A percentile compares a stretch with the other conserved stretches of the same genome.
These are phyloP conservation scores for Rutstroemia sp. DNA, from an alignment of 2,329 filamentous ascomycete species.

Conservation along the genomic window DNA sequence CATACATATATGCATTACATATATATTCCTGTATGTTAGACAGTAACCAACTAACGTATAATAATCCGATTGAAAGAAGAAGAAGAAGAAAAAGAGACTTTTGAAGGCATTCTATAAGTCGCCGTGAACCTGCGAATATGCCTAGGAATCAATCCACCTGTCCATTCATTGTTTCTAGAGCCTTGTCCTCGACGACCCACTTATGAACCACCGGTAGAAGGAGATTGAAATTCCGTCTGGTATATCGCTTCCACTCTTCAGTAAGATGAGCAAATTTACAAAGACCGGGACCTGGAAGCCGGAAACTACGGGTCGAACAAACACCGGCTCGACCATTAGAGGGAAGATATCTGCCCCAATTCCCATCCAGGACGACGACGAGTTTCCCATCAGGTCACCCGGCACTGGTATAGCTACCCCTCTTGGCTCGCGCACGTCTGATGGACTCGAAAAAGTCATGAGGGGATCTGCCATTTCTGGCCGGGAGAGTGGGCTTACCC, in stretches of 20 bases:
- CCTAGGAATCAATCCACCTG: slow-evolving; percentile 4
- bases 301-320: slow-evolving; percentile 20
- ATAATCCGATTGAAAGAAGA: background rate
- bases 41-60: background rate
- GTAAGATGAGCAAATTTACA: slow-evolving; percentile 25
- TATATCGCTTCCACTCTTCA: background rate
- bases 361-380: slow-evolving; percentile 48
- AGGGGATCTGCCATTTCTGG: slow-evolving; percentile 6
- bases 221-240: background rate
- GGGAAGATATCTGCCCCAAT: slow-evolving; percentile 54
- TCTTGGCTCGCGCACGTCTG: slow-evolving; percentile 20
- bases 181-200: slow-evolving; percentile 13
- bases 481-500: slow-evolving; percentile 11
- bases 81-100: background rate
- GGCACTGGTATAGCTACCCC: slow-evolving; percentile 32
- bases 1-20: background rate
- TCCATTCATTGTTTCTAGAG: background rate
- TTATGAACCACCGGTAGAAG: slow-evolving; percentile 2
- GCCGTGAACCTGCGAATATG: slow-evolving; percentile 11
- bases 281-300: slow-evolving; percentile 20
- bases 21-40: background rate
- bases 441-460: slow-evolving; percentile 6
- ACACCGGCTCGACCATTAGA: slow-evolving; percentile 41
- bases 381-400: slow-evolving; percentile 44
- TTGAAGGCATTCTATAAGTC: background rate